Evolutionary conservation across 2,329 filamentous ascomycete species (phyloP).

Genomic region (Didymella glomerata): DNA sequence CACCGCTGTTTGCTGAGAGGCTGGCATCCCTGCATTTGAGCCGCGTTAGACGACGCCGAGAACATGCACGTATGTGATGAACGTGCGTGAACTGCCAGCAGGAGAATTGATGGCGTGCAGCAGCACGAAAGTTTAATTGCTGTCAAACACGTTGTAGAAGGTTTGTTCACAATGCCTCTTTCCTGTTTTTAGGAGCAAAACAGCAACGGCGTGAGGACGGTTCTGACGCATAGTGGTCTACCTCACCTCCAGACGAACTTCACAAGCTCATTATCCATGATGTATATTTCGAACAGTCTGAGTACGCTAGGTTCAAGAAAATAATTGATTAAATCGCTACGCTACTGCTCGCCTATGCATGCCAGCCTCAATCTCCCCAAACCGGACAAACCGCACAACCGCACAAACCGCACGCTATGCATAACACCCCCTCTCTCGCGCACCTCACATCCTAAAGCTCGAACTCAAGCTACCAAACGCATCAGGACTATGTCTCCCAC

Average conservation of each 20-base stretch:
- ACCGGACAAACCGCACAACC: neutral
- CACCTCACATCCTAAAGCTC: slow-evolving; percentile 47
- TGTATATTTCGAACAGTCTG: too few relatives aligned
- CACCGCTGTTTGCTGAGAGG: slow-evolving; percentile 27
- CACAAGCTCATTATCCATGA: too few relatives aligned
- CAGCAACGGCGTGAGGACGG: too few relatives aligned
- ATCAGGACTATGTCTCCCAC: slow-evolving; percentile 78
- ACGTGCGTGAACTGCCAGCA: slow-evolving; percentile 30
- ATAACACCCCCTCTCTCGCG: neutral
- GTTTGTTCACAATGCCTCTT: too few relatives aligned
- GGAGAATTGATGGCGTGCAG: slow-evolving; percentile 2
- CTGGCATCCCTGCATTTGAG: slow-evolving; percentile 28
- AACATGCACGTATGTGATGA: slow-evolving; percentile 28
- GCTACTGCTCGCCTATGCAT: neutral
- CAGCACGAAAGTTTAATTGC: neutral
- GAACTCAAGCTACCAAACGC: slow-evolving; percentile 80
- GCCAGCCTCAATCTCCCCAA: neutral
- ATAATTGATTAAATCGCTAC: slow-evolving; percentile 7
- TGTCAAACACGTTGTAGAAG: neutral
- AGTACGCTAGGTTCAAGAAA: neutral
- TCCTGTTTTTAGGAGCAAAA: too few relatives aligned
- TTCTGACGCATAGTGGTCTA: too few relatives aligned
- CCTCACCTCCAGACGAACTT: too few relatives aligned
- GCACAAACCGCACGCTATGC: slow-evolving; percentile 5
- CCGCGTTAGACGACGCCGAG: slow-evolving; percentile 14